These are phyloP conservation scores for Vanrija humicola DNA, from an alignment of 1,284 basidiomycete species.

Conservation along the genomic window DNA sequence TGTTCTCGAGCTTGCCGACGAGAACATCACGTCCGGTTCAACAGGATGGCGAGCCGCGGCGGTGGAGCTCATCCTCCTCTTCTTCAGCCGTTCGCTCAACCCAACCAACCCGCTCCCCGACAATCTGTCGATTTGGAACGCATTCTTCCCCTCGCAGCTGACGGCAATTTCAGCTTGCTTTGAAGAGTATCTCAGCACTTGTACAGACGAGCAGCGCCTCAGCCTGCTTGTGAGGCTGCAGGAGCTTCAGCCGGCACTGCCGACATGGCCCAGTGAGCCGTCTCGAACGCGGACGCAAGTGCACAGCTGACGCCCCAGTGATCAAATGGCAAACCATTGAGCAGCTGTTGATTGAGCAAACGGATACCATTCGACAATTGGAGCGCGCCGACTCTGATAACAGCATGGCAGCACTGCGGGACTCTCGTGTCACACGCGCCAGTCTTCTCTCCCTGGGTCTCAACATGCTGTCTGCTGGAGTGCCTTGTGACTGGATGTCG, in stretches of 20 bases:
- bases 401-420: conserved; percentile 22
- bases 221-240: conserved; percentile 23
- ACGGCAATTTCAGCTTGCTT: conserved; percentile 32
- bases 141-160: conserved; percentile 29
- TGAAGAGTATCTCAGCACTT: conserved; percentile 32
- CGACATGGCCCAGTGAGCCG: conserved; percentile 35
- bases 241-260: conserved; percentile 16
- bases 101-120: conserved; percentile 22
- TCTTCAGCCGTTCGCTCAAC: conserved; percentile 27
- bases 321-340: conserved; percentile 36
- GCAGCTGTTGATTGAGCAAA: conserved; percentile 30
- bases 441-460: conserved; percentile 29
- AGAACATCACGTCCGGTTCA: conserved; percentile 19
- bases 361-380: conserved; percentile 22
- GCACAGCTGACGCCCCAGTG: conserved; percentile 17
- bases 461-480: conserved; percentile 34
- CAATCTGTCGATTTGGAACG: conserved; percentile 23
- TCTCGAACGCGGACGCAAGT: not conserved
- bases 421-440: conserved; percentile 30
- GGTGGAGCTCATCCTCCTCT: conserved; percentile 27
- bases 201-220: conserved; percentile 35
- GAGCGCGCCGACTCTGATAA: conserved; percentile 10
- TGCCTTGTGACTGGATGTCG: conserved; percentile 24
- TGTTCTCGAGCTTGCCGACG: conserved; percentile 33
- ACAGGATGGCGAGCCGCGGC: conserved; percentile 23